phyloP scores from a whole-genome alignment of 2,329 filamentous ascomycete species.

The Monilinia vaccinii-corymbosi region DNA sequence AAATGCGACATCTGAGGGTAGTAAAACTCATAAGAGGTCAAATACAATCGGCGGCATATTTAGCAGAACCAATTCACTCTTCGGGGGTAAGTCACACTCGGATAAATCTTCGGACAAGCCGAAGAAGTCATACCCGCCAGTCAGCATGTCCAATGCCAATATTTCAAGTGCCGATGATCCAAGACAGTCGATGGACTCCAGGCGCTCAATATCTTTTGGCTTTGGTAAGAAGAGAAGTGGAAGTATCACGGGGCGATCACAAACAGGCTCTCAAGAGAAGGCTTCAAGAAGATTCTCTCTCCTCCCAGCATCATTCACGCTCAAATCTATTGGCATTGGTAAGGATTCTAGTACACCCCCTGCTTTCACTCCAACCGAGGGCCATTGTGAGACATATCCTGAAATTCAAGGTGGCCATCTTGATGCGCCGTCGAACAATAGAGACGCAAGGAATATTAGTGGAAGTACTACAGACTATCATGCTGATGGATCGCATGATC shows the following conservation, averaged over 20 bases:
- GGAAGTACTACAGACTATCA: slow-evolving; percentile 17
- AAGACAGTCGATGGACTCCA: slow-evolving; percentile 62
- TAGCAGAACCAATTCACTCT: slow-evolving; percentile 73
- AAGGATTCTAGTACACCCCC: slow-evolving; percentile 35
- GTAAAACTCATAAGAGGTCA: slow-evolving; percentile 53
- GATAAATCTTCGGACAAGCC: slow-evolving; percentile 47
- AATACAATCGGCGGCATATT: slow-evolving; percentile 76
- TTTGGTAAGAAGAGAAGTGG: slow-evolving; percentile 64
- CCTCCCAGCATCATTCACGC: slow-evolving; percentile 53
- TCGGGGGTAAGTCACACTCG: slow-evolving; percentile 45
- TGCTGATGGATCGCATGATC: slow-evolving; percentile 25
- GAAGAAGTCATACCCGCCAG: slow-evolving; percentile 69
- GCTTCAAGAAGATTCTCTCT: slow-evolving; percentile 59
- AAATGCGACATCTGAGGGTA: slow-evolving; percentile 18
- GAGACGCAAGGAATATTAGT: slow-evolving; percentile 19
- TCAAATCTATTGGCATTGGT: slow-evolving; percentile 54
- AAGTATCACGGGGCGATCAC: slow-evolving; percentile 47
- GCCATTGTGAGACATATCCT: slow-evolving; percentile 19
- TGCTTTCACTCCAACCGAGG: slow-evolving; percentile 17
- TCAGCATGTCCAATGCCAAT: slow-evolving; percentile 72
- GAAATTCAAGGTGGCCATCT: slow-evolving; percentile 20
- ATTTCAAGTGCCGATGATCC: slow-evolving; percentile 28
- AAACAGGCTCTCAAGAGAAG: slow-evolving; percentile 43
- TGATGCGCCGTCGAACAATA: slow-evolving; percentile 18
- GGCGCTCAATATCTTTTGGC: slow-evolving; percentile 62